phyloP scores from a whole-genome alignment of 1,139 yeast species.

The Zygosaccharomyces pseudobailii region DNA sequence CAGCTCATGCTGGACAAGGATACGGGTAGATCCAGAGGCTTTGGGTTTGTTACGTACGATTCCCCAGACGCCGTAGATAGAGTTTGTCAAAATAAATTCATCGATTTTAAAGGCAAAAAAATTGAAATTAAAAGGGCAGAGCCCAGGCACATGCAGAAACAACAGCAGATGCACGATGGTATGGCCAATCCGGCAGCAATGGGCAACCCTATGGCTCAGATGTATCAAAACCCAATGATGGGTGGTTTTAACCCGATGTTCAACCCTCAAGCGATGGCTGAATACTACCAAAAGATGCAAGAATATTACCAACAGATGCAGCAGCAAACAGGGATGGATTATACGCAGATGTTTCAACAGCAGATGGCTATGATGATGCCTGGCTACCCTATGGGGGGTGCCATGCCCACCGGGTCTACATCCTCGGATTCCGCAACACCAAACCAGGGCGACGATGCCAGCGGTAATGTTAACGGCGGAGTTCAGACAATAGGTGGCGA shows the following conservation, averaged over 20 bases:
- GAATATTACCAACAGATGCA: constrained; percentile 67
- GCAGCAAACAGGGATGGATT: constrained; percentile 40
- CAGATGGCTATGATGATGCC: constrained; percentile 50
- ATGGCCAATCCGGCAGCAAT: constrained; percentile 12
- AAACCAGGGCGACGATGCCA: constrained; percentile 24
- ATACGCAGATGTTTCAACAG: constrained; percentile 38
- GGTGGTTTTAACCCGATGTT: constrained; percentile 70
- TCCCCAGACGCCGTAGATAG: constrained; percentile 93
- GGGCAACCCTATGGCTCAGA: constrained; percentile 22
- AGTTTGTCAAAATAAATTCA: constrained; percentile 77
- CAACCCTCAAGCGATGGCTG: constrained; percentile 83
- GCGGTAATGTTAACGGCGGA: constrained; percentile 17
- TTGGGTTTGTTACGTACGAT: constrained; percentile 95
- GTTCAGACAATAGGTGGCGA: constrained; percentile 33
- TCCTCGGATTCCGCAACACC: constrained; percentile 26
- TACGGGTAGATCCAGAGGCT: constrained; percentile 96
- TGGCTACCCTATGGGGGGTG: constrained; percentile 46
- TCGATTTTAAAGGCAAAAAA: constrained; percentile 80
- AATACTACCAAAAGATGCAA: constrained; percentile 83
- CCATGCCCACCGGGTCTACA: constrained; percentile 26
- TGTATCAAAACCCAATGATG: constrained; percentile 34
- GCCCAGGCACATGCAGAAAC: constrained; percentile 66
- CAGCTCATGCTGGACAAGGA: constrained; percentile 97
- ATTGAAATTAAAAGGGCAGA: constrained; percentile 99
- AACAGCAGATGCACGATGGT: constrained; percentile 28